Evolutionary conservation across 331 rosid species (phyloP), one percentile per base, ranked within the genome.

Genomic region (Acacia concinna): DNA sequence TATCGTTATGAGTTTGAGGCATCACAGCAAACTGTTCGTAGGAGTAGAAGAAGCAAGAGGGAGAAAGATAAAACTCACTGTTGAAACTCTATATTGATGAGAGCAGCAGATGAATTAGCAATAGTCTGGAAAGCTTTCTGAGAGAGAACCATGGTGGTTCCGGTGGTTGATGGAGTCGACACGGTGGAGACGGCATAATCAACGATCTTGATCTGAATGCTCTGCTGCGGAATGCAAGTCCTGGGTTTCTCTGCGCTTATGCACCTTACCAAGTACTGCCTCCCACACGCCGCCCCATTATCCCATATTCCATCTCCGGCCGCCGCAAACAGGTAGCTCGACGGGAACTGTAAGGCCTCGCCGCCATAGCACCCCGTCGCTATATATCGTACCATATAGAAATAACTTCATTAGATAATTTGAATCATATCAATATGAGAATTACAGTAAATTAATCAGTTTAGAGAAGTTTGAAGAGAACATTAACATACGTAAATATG

Each of bases 281-380:
- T 87, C 51, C 93, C 93, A 68, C 93, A 89, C 2, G 91, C 83
- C 1, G 93, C 93, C 10, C 93, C 93, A 63, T 87, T 87, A 68
- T 89, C 90, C 93, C 93, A 89, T 43, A 89, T 84, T 63, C 86
- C 91, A 4, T 89, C 93, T 13, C 87, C 90, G 0, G 90, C 88
- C n/a, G 85, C 88, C 25, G 76, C 93, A 15, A 89, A 87, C 78
- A 87, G 47, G 46, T 87, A 85, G 59, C 87, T 87, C 21, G 91
- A 43, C 27, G 93, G 93, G 23, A 87, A 87, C 57, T 84, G 82
- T 28, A 79, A 54, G 2, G 88, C 84, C 2, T 90, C 94, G 56
- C 77, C 67, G 3, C 92, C 97, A 54, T 68, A 93, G 57, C 97
- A 93, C 7, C 2, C 68, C 41, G 97, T 86, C 14, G 97, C 97